phyloP scores from a whole-genome alignment of 164 flowering plant genomes.

The Malania oleifera region DNA sequence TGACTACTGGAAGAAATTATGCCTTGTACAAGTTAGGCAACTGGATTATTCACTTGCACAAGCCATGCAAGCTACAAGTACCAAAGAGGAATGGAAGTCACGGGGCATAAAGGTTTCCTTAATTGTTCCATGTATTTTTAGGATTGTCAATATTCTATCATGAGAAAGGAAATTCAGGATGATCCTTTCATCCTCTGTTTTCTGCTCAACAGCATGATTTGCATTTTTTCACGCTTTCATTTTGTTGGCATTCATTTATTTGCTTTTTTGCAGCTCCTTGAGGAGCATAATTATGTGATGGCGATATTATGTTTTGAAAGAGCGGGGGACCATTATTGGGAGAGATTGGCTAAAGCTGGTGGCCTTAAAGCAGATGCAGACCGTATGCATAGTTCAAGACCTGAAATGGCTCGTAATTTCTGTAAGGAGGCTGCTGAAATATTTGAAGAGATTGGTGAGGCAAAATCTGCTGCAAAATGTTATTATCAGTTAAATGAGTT shows the following conservation, averaged over 20 bases:
- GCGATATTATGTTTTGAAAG: slow-evolving; percentile 77
- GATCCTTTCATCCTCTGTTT: too few relatives aligned
- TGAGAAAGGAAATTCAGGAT: too few relatives aligned
- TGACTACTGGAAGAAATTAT: slow-evolving; percentile 64
- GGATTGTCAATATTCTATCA: too few relatives aligned
- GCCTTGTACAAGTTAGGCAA: slow-evolving; percentile 45
- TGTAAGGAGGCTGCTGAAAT: neutral
- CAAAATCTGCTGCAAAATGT: neutral
- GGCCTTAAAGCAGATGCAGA: neutral
- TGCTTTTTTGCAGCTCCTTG: slow-evolving; percentile 60
- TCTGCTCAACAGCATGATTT: too few relatives aligned
- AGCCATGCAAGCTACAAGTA: slow-evolving; percentile 64
- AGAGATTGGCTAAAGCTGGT: neutral
- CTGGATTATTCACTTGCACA: slow-evolving; percentile 57
- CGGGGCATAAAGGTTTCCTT: slow-evolving; percentile 72
- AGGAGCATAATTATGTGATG: slow-evolving; percentile 59
- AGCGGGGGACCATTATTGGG: slow-evolving; percentile 41
- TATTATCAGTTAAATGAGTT: neutral
- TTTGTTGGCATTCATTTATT: too few relatives aligned
- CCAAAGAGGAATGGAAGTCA: slow-evolving; percentile 59
- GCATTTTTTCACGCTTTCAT: too few relatives aligned
- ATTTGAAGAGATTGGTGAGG: neutral
- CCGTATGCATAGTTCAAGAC: neutral
- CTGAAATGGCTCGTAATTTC: neutral
- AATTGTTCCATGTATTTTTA: too few relatives aligned